These are phyloP conservation scores for Eremothecium gossypii DNA, from an alignment of 1,139 yeast genomes.

Conservation along the genomic window DNA sequence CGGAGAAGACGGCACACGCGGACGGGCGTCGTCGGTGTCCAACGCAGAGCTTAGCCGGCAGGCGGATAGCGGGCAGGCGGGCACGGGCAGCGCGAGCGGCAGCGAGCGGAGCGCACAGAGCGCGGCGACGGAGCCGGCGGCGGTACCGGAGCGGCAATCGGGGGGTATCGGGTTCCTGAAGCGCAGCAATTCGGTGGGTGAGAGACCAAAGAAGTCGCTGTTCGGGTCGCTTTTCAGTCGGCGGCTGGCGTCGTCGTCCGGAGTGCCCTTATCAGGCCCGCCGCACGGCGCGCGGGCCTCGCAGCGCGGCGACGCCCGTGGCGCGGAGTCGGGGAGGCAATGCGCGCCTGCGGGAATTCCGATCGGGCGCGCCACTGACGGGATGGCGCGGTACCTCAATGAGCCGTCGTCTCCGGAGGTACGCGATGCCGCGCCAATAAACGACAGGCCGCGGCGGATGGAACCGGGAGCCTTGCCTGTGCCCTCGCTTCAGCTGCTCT, in stretches of 20 bases:
- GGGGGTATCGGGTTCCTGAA: slow-evolving; percentile 4
- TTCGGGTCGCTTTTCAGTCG: slow-evolving; percentile 14
- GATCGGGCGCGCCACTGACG: slow-evolving; percentile 3
- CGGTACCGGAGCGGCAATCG: background rate
- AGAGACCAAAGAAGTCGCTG: slow-evolving; percentile 17
- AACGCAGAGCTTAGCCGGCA: slow-evolving; percentile 7
- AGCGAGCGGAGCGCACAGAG: background rate
- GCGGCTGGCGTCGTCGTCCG: slow-evolving; percentile 1
- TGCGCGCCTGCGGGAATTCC: no score
- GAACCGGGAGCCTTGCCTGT: slow-evolving; percentile 40
- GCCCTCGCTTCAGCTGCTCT: background rate
- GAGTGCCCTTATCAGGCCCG: no score
- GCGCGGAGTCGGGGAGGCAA: no score
- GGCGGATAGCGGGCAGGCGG: background rate
- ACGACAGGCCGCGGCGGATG: slow-evolving; percentile 28
- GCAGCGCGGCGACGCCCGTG: no score
- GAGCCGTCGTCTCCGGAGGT: slow-evolving; percentile 20
- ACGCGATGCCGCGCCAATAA: slow-evolving; percentile 15
- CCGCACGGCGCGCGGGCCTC: no score
- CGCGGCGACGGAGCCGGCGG: background rate
- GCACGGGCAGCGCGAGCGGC: slow-evolving; percentile 1
- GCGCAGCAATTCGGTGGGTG: slow-evolving; percentile 11
- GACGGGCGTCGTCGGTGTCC: slow-evolving; percentile 8
- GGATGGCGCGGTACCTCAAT: slow-evolving; percentile 11
- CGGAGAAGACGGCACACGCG: background rate